These are phyloP conservation scores for Coemansia sp. DNA, from an alignment of 192 early-diverging fungal species.

Conservation along the genomic window DNA sequence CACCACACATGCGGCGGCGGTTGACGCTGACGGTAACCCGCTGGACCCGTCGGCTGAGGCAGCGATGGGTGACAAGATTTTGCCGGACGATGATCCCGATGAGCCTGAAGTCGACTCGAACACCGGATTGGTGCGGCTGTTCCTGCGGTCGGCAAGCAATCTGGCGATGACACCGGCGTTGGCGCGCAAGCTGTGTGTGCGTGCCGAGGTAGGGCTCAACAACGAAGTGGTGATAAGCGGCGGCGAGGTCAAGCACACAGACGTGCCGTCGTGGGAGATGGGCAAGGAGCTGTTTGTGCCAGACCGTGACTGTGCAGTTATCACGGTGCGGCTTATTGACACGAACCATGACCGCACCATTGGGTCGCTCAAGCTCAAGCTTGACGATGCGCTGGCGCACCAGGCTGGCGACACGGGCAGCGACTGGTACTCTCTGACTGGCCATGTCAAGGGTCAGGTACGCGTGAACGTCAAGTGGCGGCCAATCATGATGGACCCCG, in stretches of 20 bases:
- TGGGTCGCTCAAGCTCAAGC: conserved; percentile 35
- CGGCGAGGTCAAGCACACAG: conserved; percentile 66
- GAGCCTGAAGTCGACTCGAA: conserved; percentile 58
- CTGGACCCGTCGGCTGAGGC: conserved; percentile 45
- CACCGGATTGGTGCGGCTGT: conserved; percentile 69
- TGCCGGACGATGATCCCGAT: conserved; percentile 36
- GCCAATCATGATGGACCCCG: conserved; percentile 73
- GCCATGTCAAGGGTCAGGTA: conserved; percentile 54
- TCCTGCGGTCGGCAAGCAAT: conserved; percentile 66
- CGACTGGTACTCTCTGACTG: conserved; percentile 68
- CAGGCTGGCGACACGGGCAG: conserved; percentile 45
- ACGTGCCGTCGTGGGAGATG: conserved; percentile 79
- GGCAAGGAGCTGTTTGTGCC: conserved; percentile 69
- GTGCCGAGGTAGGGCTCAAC: conserved; percentile 60
- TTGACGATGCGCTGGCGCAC: conserved; percentile 47
- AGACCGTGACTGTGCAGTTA: conserved; percentile 60
- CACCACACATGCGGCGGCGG: conserved; percentile 37
- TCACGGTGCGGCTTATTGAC: conserved; percentile 64
- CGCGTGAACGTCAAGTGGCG: conserved; percentile 73
- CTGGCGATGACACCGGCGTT: conserved; percentile 48
- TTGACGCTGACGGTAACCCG: conserved; percentile 38
- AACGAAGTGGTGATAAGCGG: conserved; percentile 54
- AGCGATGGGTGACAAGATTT: conserved; percentile 16
- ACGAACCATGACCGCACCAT: conserved; percentile 26
- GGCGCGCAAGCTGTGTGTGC: conserved; percentile 54